phyloP scores from a whole-genome alignment of 2,329 filamentous ascomycete genomes.

The Capronia americana region DNA sequence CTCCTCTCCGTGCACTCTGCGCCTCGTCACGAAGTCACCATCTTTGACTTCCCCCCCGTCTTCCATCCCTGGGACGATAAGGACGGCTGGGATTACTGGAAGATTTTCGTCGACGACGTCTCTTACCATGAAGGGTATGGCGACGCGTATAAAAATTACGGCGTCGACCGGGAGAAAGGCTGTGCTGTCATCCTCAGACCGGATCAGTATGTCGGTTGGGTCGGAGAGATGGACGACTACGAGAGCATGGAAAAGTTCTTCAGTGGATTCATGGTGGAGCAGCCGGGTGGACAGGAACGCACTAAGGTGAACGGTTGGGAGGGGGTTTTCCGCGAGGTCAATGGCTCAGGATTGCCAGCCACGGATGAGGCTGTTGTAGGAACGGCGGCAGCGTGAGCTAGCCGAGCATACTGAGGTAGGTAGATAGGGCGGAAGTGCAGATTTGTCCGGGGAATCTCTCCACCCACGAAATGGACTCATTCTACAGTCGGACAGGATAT shows the following conservation, averaged over 20 bases:
- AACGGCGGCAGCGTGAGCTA: neutral
- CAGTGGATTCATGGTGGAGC: constrained; percentile 21
- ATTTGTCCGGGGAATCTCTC: too few species aligned
- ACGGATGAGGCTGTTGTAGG: constrained; percentile 4
- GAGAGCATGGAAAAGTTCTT: constrained; percentile 38
- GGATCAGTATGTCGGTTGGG: constrained; percentile 66
- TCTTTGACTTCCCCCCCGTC: constrained; percentile 60
- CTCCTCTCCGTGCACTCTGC: constrained; percentile 67
- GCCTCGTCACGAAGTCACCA: constrained; percentile 56
- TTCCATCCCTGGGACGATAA: constrained; percentile 56
- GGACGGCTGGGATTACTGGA: constrained; percentile 63
- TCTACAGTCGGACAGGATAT: too few species aligned
- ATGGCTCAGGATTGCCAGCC: neutral
- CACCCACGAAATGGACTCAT: too few species aligned
- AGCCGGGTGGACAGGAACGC: neutral
- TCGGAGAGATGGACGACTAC: constrained; percentile 36
- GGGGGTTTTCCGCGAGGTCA: neutral
- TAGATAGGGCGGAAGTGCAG: too few species aligned
- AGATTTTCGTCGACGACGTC: constrained; percentile 62
- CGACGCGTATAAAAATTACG: constrained; percentile 59
- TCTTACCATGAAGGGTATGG: constrained; percentile 62
- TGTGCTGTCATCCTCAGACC: constrained; percentile 67
- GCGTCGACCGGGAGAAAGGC: constrained; percentile 61
- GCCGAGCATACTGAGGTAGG: neutral
- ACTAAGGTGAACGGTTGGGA: neutral